A percentile compares a stretch with the other conserved stretches of the same genome.
These are phyloP conservation scores for Murraya paniculata DNA, from an alignment of 345 rosid genomes.

Conservation along the genomic window DNA sequence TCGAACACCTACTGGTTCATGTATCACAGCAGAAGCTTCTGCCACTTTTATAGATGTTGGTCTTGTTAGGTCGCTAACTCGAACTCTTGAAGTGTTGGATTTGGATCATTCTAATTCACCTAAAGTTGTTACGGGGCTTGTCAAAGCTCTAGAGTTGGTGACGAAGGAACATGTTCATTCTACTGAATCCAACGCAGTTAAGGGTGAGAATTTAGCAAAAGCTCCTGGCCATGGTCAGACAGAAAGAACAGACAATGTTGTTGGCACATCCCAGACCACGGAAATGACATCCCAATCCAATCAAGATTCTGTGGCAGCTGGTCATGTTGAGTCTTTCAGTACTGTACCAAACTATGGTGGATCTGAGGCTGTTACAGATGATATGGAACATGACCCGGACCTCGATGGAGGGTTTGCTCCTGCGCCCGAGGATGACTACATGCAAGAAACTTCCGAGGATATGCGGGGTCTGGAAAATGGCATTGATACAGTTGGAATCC, in stretches of 20 bases:
- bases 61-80: constrained; percentile 70
- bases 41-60: constrained; percentile 88
- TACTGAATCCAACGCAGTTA: constrained; percentile 47
- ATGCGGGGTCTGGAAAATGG: constrained; percentile 70
- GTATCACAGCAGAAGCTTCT: constrained; percentile 82
- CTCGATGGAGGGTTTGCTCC: constrained; percentile 71
- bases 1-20: constrained; percentile 78
- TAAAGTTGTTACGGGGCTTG: constrained; percentile 72
- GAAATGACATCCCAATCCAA: constrained; percentile 56
- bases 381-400: constrained; percentile 96
- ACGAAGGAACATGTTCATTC: constrained; percentile 86
- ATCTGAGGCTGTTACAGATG: constrained; percentile 83
- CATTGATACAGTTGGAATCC: constrained; percentile 63
- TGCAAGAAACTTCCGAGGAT: constrained; percentile 87
- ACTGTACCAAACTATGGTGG: constrained; percentile 56
- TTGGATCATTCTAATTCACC: constrained; percentile 85
- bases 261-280: constrained; percentile 49
- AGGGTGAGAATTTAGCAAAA: constrained; percentile 64
- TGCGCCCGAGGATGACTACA: constrained; percentile 72
- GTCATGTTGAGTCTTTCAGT: constrained; percentile 50
- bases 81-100: constrained; percentile 80
- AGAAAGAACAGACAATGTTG: constrained; percentile 52
- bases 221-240: constrained; percentile 45
- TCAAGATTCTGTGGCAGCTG: constrained; percentile 54
- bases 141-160: constrained; percentile 89